Conservation (phyloP, 2,329 filamentous ascomycete genomes). For the Periglandula ipomoeae region DNA sequence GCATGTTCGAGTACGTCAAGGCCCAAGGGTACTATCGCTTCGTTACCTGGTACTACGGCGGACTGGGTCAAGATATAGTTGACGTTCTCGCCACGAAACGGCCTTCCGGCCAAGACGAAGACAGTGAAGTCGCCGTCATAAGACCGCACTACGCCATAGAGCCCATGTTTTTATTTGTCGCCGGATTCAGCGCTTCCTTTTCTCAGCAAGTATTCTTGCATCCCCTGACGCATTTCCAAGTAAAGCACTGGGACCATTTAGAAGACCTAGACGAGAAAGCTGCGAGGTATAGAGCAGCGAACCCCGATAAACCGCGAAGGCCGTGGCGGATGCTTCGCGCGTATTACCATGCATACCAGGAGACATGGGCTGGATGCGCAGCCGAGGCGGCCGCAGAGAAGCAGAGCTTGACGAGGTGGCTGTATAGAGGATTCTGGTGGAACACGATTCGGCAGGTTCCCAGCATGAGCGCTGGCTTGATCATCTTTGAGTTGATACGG, state of each 20-base stretch:
- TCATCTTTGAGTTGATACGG: conserved; percentile 69
- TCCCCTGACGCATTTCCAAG: conserved; percentile 61
- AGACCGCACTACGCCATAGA: conserved; percentile 68
- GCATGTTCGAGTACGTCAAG: conserved; percentile 67
- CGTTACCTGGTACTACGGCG: conserved; percentile 61
- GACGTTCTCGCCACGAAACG: conserved; percentile 39
- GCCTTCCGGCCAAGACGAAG: conserved; percentile 19
- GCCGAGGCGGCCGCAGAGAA: conserved; percentile 47
- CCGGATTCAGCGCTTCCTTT: conserved; percentile 59
- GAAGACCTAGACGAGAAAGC: conserved; percentile 60
- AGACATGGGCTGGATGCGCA: conserved; percentile 53
- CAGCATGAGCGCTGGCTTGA: conserved; percentile 66
- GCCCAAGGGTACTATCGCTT: conserved; percentile 63
- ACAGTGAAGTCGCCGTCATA: conserved; percentile 39
- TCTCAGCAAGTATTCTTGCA: conserved; percentile 62
- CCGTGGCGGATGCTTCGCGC: conserved; percentile 48
- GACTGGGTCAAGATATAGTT: conserved; percentile 41
- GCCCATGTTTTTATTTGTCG: conserved; percentile 60
- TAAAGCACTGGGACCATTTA: conserved; percentile 63
- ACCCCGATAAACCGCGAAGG: conserved; percentile 23
- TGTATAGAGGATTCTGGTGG: conserved; percentile 66
- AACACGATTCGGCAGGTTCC: conserved; percentile 65
- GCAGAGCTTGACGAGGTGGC: conserved; percentile 48
- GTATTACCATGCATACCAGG: conserved; percentile 63
- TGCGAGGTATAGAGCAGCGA: conserved; percentile 31